Conservation (phyloP, 768 basidiomycete genomes). For the Hydnomerulius pinastri region DNA sequence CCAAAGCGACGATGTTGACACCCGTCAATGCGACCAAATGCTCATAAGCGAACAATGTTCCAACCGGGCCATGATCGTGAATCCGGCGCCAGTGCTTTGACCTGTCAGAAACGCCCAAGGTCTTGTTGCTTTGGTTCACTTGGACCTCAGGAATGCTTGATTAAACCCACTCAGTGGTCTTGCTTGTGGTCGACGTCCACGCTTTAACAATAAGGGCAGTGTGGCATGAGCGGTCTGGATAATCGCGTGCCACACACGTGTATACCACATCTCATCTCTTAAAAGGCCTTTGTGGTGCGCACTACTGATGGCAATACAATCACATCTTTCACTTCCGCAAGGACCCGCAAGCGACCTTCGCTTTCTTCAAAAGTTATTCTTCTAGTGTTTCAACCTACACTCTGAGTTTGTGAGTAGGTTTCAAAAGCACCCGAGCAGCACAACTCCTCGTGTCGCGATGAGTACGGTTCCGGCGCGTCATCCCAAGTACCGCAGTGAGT, state of each 20-base stretch:
- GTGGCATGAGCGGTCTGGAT: slow-evolving; percentile 21
- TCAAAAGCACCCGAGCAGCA: slow-evolving; percentile 5
- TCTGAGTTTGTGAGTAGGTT: background rate
- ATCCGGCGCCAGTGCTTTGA: slow-evolving; percentile 8
- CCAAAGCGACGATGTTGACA: too few species aligned
- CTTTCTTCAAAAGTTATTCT: slow-evolving; percentile 1
- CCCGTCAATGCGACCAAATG: too few species aligned
- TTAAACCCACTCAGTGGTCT: background rate
- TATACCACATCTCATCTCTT: slow-evolving; percentile 30
- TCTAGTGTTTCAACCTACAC: background rate
- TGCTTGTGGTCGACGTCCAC: slow-evolving; percentile 5
- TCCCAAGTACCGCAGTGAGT: slow-evolving; percentile 36
- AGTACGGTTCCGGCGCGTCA: slow-evolving; percentile 14
- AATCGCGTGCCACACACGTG: slow-evolving; percentile 36
- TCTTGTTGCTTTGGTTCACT: slow-evolving; percentile 1
- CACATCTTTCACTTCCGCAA: slow-evolving; percentile 8
- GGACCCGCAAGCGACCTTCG: slow-evolving; percentile 2
- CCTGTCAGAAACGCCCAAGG: background rate
- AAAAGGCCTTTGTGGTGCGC: slow-evolving; percentile 25
- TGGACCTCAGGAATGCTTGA: slow-evolving; percentile 16
- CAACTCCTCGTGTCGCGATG: slow-evolving; percentile 6
- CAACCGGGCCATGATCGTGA: too few species aligned
- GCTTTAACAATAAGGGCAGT: slow-evolving; percentile 13
- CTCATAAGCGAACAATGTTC: too few species aligned
- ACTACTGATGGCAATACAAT: slow-evolving; percentile 24